Percentiles rank a stretch among this genome's conserved stretches.
Evolutionary conservation across 148 eudicot genomes (phyloP).

Genomic region (Silene uniflora): DNA sequence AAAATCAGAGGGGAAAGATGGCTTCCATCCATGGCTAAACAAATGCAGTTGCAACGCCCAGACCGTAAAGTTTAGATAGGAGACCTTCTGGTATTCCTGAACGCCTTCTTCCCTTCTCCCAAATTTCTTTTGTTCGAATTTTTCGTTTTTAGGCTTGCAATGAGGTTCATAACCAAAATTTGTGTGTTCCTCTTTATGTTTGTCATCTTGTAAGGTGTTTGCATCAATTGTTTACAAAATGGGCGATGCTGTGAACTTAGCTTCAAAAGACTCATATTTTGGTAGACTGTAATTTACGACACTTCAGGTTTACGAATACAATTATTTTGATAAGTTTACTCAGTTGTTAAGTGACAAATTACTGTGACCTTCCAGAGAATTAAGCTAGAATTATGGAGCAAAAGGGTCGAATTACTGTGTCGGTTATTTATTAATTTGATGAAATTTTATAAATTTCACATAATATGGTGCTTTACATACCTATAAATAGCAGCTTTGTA

Average conservation of each 20-base stretch:
- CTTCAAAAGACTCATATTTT: neutral
- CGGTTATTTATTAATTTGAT: neutral
- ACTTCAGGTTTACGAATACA: neutral
- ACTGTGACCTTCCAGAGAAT: neutral
- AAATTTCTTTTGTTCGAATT: neutral
- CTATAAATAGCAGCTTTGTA: neutral
- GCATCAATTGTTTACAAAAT: neutral
- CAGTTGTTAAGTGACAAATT: neutral
- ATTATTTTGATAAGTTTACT: neutral
- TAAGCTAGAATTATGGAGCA: neutral
- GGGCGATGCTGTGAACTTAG: too few species aligned
- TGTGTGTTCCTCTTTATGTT: too few species aligned
- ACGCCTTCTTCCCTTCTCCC: neutral
- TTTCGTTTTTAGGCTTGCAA: neutral
- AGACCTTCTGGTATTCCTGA: neutral
- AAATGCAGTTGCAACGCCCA: constrained; percentile 36
- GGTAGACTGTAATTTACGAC: neutral
- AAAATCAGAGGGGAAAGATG: constrained; percentile 67
- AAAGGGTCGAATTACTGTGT: neutral
- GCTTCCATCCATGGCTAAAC: constrained; percentile 77
- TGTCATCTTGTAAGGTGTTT: neutral
- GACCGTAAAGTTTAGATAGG: neutral
- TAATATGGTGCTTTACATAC: neutral
- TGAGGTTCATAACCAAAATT: neutral
- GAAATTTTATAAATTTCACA: neutral